These are phyloP conservation scores for Geoglossum glabrum DNA, from an alignment of 495 filamentous ascomycete genomes.

Conservation along the genomic window DNA sequence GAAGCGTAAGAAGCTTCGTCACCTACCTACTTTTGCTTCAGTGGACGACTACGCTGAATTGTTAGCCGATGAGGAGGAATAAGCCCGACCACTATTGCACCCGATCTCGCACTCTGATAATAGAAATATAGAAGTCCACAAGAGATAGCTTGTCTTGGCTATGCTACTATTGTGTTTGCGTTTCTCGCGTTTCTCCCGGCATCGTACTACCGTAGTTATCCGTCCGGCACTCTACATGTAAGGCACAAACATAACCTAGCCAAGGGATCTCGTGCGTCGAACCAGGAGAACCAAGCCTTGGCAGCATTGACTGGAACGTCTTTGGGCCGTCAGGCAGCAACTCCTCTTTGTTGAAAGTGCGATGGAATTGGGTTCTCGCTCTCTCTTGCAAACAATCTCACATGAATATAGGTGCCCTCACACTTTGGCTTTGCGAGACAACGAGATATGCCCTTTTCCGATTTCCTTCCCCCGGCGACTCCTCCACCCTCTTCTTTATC, in stretches of 20 bases:
- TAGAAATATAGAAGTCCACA: neutral
- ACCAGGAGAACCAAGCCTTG: slow-evolving; percentile 31
- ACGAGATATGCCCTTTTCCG: slow-evolving; percentile 36
- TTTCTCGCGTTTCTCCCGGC: no score
- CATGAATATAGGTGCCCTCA: slow-evolving; percentile 16
- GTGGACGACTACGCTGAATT: slow-evolving; percentile 84
- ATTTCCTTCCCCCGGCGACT: slow-evolving; percentile 26
- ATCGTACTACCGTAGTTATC: no score
- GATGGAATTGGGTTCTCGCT: slow-evolving; percentile 28
- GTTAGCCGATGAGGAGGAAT: slow-evolving; percentile 46
- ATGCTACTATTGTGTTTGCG: no score
- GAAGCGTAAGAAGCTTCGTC: slow-evolving; percentile 67
- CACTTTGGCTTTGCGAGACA: slow-evolving; percentile 26
- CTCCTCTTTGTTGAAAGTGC: slow-evolving; percentile 30
- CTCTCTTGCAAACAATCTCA: slow-evolving; percentile 30
- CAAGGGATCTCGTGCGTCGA: slow-evolving; percentile 24
- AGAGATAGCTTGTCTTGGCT: no score
- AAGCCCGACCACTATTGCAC: neutral
- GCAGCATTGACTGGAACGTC: slow-evolving; percentile 30
- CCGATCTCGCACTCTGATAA: neutral
- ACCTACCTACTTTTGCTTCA: slow-evolving; percentile 78
- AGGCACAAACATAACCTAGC: no score
- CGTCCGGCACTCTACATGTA: no score
- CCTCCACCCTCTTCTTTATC: no score
- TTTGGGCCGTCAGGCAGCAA: slow-evolving; percentile 25